These are phyloP conservation scores for Parascedosporium putredinis DNA, from an alignment of 2,329 filamentous ascomycete genomes.

Conservation along the genomic window DNA sequence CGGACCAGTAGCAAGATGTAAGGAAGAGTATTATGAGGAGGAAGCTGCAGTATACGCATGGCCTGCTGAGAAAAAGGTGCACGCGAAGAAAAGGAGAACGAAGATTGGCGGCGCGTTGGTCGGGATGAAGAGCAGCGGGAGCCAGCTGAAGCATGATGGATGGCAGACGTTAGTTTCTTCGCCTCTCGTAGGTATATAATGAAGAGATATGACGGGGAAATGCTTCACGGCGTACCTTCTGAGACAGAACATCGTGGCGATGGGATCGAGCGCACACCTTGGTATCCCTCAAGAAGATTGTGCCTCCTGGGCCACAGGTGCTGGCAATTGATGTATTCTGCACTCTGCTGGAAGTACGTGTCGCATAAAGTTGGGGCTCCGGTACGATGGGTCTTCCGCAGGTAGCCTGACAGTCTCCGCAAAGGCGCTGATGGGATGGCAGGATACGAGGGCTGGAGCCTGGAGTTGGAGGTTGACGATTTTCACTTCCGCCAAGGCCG, in stretches of 20 bases:
- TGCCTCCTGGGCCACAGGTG: too few relatives aligned
- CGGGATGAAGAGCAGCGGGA: slow-evolving; percentile 79
- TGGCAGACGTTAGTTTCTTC: slow-evolving; percentile 9
- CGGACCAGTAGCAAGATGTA: slow-evolving; percentile 82
- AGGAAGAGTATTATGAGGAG: slow-evolving; percentile 91
- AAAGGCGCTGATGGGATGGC: too few relatives aligned
- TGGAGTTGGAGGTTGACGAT: too few relatives aligned
- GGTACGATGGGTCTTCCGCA: too few relatives aligned
- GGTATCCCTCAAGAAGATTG: not conserved
- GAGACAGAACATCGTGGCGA: slow-evolving; percentile 47
- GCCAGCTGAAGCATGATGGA: slow-evolving; percentile 59
- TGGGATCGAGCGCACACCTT: not conserved
- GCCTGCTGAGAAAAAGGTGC: slow-evolving; percentile 94
- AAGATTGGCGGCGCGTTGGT: slow-evolving; percentile 78
- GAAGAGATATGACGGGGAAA: not conserved
- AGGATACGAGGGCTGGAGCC: too few relatives aligned
- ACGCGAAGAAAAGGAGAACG: slow-evolving; percentile 80
- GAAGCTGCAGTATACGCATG: slow-evolving; percentile 95
- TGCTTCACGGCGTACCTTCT: slow-evolving; percentile 34
- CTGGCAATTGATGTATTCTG: too few relatives aligned
- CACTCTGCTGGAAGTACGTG: too few relatives aligned
- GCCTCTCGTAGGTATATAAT: too few relatives aligned
- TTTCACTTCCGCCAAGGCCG: too few relatives aligned
- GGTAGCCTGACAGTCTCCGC: too few relatives aligned
- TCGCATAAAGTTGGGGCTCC: not conserved